Evolutionary conservation across 306 rosid species (phyloP).

Genomic region (Lathyrus oleraceus): DNA sequence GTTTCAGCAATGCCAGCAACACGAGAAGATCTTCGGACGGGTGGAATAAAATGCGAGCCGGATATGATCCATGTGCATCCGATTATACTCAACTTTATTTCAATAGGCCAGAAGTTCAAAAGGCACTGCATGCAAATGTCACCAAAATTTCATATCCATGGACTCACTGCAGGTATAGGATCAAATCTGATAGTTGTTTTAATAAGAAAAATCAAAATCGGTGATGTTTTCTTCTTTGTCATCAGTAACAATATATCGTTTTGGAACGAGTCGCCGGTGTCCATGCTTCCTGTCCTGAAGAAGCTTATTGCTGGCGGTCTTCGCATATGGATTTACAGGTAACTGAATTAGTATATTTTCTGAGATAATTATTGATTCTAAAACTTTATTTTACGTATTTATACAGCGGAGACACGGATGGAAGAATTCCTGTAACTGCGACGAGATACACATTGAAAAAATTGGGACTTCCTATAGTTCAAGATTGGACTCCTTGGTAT

Average conservation of each 20-base stretch:
- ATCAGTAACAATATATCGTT: slow-evolving; percentile 50
- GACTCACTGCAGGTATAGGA: slow-evolving; percentile 51
- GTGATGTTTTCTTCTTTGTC: neutral
- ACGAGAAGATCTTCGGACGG: slow-evolving; percentile 5
- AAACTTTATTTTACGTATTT: neutral
- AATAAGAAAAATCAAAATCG: neutral
- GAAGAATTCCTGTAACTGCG: slow-evolving; percentile 52
- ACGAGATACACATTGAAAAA: slow-evolving; percentile 53
- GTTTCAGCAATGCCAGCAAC: slow-evolving; percentile 34
- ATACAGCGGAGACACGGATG: slow-evolving; percentile 56
- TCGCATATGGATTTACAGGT: slow-evolving; percentile 85
- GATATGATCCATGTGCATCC: slow-evolving; percentile 60
- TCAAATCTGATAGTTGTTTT: neutral
- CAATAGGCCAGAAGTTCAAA: slow-evolving; percentile 54
- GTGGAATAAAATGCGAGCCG: slow-evolving; percentile 38
- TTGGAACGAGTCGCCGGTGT: slow-evolving; percentile 66
- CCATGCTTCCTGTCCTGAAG: slow-evolving; percentile 64
- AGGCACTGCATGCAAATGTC: slow-evolving; percentile 57
- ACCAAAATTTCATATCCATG: slow-evolving; percentile 56
- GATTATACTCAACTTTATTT: slow-evolving; percentile 44
- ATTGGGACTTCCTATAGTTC: slow-evolving; percentile 37
- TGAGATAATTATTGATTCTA: too few relatives aligned
- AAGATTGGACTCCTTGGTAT: slow-evolving; percentile 66
- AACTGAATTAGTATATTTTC: neutral
- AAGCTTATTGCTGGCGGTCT: slow-evolving; percentile 73